Conservation (phyloP, 331 rosid species). For the Quercus phellos region DNA sequence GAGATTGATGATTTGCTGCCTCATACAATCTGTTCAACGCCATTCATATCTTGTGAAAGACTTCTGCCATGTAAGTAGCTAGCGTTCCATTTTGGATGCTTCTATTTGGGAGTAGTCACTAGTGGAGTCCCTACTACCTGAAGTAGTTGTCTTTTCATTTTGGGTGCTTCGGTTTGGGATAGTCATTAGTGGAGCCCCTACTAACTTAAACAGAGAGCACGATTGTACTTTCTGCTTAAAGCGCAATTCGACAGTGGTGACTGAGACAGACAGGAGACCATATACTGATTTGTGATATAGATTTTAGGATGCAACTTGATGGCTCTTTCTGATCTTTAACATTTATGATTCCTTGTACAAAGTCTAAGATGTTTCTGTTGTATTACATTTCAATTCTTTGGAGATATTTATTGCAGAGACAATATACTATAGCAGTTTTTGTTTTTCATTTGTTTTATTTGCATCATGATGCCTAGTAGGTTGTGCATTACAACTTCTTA, state of each 20-base stretch:
- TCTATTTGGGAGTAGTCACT: not conserved
- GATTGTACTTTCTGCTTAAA: not conserved
- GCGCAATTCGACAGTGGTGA: not conserved
- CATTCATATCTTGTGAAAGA: not conserved
- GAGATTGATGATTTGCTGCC: not conserved
- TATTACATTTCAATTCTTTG: constrained; percentile 5
- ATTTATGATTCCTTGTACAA: not conserved
- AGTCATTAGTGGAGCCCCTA: not conserved
- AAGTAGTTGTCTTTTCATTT: not conserved
- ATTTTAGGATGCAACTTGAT: not conserved
- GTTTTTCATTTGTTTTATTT: not conserved
- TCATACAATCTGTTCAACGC: not conserved
- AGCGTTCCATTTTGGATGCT: not conserved
- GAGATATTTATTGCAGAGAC: not conserved
- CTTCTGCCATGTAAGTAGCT: not conserved
- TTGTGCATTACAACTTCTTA: constrained; percentile 10
- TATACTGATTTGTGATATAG: constrained; percentile 1
- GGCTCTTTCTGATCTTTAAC: constrained; percentile 1
- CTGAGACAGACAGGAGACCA: not conserved
- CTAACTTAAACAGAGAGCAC: not conserved
- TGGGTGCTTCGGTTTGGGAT: not conserved
- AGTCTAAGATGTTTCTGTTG: not conserved
- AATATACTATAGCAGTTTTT: not conserved
- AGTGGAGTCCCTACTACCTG: not conserved
- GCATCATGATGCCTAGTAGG: constrained; percentile 3